Evolutionary conservation across 768 basidiomycete species (phyloP), one percentile per base, ranked within the genome.

Genomic region (Hygrocybe punicea): DNA sequence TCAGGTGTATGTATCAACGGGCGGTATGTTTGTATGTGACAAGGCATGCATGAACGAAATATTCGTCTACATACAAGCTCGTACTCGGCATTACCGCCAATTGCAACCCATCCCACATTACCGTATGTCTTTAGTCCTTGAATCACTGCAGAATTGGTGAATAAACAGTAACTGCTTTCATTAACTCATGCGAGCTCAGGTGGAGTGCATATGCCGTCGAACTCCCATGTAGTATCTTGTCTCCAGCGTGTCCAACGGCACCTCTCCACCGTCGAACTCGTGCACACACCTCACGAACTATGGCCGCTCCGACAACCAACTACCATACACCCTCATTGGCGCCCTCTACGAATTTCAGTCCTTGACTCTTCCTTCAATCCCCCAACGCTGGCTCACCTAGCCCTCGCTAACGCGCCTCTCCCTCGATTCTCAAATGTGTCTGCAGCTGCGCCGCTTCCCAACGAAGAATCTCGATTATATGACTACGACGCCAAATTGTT

Each of bases 281-380:
- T 91, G 13, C 83, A 84, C 68, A 67, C 74, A 9, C 75, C 86
- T 2, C 84, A 90, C 63, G 67, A 76, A 13, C 71, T 65, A 29
- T 93, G 91, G 91, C 91, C 91, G 9, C 61, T 19, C 33, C 59
- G 24, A 17, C 50, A 45, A 47, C 53, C 33, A 14, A 33, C 17
- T 48, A 21, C 40, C 36, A 14, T n/a, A 6, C 11, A 47, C 23
- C 35, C 17, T 37, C 37, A 51, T 21, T 3, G 55, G 14, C 55
- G 50, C n/a, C 66, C 68, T 3, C 66, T 85, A 35, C 79, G 77
- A 52, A 79, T 95, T 47, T 80, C 87, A 3, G 76, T 95, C n/a
- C 79, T 97, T 37, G 95, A 97, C 64, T 87, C 93, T 1, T 94
- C 92, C 1, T 98, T 91, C 74, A 96, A 98, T 65, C 94, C 94